Evolutionary conservation across 73 alveolate genomes (phyloP).

Genomic region (Tetrahymena thermophila): DNA sequence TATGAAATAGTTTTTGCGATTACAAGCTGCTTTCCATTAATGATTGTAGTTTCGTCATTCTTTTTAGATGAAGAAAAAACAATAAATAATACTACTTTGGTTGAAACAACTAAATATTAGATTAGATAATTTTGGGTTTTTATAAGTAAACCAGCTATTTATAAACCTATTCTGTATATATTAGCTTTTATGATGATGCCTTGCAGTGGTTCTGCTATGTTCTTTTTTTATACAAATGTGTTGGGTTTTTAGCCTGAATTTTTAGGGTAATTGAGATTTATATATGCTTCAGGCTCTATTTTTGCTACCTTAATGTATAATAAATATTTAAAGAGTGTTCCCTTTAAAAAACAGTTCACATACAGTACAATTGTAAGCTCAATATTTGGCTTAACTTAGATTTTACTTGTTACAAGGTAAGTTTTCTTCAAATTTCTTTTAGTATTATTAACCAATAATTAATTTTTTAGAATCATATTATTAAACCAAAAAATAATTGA

Average conservation of each 20-base stretch:
- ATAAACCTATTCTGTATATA: constrained; percentile 32
- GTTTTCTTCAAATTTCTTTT: background rate
- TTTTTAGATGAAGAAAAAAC: constrained; percentile 27
- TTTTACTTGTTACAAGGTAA: constrained; percentile 25
- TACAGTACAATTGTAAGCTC: constrained; percentile 23
- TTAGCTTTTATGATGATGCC: constrained; percentile 45
- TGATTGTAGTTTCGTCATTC: constrained; percentile 10
- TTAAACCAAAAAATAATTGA: too few species aligned
- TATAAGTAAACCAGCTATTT: constrained; percentile 12
- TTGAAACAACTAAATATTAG: constrained; percentile 24
- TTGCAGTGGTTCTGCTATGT: constrained; percentile 38
- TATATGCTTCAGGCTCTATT: constrained; percentile 34
- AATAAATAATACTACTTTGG: background rate
- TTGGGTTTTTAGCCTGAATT: constrained; percentile 27
- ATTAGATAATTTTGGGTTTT: constrained; percentile 27
- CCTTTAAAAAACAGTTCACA: constrained; percentile 21
- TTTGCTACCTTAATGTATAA: constrained; percentile 26
- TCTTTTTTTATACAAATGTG: constrained; percentile 39
- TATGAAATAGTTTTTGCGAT: background rate
- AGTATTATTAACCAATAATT: too few species aligned
- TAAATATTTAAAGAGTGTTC: constrained; percentile 20
- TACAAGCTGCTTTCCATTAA: constrained; percentile 21
- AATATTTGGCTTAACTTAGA: constrained; percentile 15
- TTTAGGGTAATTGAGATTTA: constrained; percentile 26
- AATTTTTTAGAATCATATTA: too few species aligned